These are phyloP conservation scores for Ormosia emarginata DNA, from an alignment of 306 rosid species.

Conservation along the genomic window DNA sequence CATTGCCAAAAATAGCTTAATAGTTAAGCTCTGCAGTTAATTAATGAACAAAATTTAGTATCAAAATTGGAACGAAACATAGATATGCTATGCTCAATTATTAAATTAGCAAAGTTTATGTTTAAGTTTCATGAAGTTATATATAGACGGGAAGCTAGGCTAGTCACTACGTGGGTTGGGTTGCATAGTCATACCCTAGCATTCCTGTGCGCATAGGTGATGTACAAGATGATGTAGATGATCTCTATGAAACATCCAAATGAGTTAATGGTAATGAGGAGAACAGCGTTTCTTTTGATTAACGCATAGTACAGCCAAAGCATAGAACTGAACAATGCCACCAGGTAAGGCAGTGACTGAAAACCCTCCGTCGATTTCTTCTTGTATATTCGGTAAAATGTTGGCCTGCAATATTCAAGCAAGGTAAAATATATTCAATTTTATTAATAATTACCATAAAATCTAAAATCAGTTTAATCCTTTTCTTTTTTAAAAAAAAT, in stretches of 20 bases:
- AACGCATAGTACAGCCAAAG: conserved; percentile 77
- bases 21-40: conserved; percentile 46
- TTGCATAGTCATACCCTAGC: conserved; percentile 45
- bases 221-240: conserved; percentile 55
- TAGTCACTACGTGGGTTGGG: too few relatives aligned
- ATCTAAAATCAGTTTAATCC: not conserved
- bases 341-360: conserved; percentile 81
- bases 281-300: conserved; percentile 50
- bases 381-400: conserved; percentile 66
- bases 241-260: conserved; percentile 63
- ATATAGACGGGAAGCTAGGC: too few relatives aligned
- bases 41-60: not conserved
- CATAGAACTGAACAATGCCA: conserved; percentile 75
- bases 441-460: not conserved
- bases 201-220: conserved; percentile 47
- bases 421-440: not conserved
- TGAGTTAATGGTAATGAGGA: conserved; percentile 82
- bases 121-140: not conserved
- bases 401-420: conserved; percentile 45
- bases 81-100: not conserved
- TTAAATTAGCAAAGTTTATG: not conserved
- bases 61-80: not conserved
- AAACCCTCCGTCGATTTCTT: conserved; percentile 81
- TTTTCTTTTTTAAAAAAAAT: not conserved
- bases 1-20: conserved; percentile 54